phyloP scores from a whole-genome alignment of 768 basidiomycete genomes.

The Mycena haematopus region DNA sequence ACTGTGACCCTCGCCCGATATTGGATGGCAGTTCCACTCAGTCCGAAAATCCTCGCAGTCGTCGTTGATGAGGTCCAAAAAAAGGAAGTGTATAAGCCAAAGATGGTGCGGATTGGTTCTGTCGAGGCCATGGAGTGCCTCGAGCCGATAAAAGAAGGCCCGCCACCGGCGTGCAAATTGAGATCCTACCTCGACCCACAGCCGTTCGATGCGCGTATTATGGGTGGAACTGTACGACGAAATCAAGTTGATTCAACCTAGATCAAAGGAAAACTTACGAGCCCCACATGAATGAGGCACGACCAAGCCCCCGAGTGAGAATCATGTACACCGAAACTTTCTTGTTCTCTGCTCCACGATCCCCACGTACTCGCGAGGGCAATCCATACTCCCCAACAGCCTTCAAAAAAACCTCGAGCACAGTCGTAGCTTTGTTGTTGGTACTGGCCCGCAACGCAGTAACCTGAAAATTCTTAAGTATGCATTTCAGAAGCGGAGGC shows the following conservation, averaged over 20 bases:
- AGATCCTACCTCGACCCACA: slow-evolving; percentile 22
- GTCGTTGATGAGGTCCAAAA: slow-evolving; percentile 12
- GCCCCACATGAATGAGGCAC: slow-evolving; percentile 17
- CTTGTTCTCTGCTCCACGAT: slow-evolving; percentile 36
- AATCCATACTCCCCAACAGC: slow-evolving; percentile 12
- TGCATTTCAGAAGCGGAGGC: not conserved
- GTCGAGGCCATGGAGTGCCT: slow-evolving; percentile 6
- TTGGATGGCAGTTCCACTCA: slow-evolving; percentile 26
- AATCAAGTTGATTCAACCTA: too few species aligned
- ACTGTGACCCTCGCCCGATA: slow-evolving; percentile 30
- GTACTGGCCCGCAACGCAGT: slow-evolving; percentile 22
- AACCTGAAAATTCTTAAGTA: not conserved
- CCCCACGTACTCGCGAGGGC: slow-evolving; percentile 33
- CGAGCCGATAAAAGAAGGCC: slow-evolving; percentile 18
- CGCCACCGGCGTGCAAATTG: slow-evolving; percentile 17
- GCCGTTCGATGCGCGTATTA: slow-evolving; percentile 15
- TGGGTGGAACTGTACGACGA: slow-evolving; percentile 8
- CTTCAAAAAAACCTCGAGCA: slow-evolving; percentile 13
- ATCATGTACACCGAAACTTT: slow-evolving; percentile 36
- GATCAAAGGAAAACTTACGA: slow-evolving; percentile 28
- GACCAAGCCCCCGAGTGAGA: slow-evolving; percentile 28
- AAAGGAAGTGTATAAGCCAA: slow-evolving; percentile 19
- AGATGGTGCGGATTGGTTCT: slow-evolving; percentile 3
- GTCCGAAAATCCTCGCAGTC: slow-evolving; percentile 25
- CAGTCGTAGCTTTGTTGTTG: slow-evolving; percentile 24